Conservation (phyloP, 306 rosid genomes). For the Cucumis melo region DNA sequence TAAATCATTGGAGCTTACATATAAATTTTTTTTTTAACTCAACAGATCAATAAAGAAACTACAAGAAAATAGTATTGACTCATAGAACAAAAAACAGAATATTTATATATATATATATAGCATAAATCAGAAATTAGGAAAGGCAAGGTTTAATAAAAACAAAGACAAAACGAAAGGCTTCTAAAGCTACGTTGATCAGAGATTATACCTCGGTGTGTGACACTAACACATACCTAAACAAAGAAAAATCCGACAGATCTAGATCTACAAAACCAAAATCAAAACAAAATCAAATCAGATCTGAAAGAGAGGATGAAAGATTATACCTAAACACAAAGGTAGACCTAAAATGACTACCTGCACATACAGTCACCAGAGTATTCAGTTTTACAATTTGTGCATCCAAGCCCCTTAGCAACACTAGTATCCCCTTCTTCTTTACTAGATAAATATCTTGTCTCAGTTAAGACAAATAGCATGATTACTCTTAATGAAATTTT, state of each 20-base stretch:
- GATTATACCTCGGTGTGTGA: not conserved
- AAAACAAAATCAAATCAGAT: constrained; percentile 20
- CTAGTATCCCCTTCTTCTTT: constrained; percentile 62
- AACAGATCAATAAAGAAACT: not conserved
- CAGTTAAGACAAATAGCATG: constrained; percentile 31
- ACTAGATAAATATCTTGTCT: constrained; percentile 59
- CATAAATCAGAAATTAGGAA: not conserved
- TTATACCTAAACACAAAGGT: constrained; percentile 43
- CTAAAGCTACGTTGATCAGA: not conserved
- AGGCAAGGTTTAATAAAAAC: constrained; percentile 1
- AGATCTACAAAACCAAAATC: constrained; percentile 2
- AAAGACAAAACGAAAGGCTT: not conserved
- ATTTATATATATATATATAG: no score
- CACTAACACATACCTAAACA: constrained; percentile 4
- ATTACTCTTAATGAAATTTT: not conserved
- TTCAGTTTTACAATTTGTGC: constrained; percentile 41
- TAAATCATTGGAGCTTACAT: not conserved
- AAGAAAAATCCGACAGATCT: constrained; percentile 27
- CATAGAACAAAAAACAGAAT: no score
- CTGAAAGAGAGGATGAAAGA: constrained; percentile 4
- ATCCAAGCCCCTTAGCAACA: constrained; percentile 59
- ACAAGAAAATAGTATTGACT: no score
- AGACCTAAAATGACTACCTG: constrained; percentile 39
- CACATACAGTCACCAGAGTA: constrained; percentile 81
- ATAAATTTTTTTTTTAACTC: not conserved